These are phyloP conservation scores for Thraustochytrium sp. DNA, from an alignment of 352 stramenopile species.

Conservation along the genomic window DNA sequence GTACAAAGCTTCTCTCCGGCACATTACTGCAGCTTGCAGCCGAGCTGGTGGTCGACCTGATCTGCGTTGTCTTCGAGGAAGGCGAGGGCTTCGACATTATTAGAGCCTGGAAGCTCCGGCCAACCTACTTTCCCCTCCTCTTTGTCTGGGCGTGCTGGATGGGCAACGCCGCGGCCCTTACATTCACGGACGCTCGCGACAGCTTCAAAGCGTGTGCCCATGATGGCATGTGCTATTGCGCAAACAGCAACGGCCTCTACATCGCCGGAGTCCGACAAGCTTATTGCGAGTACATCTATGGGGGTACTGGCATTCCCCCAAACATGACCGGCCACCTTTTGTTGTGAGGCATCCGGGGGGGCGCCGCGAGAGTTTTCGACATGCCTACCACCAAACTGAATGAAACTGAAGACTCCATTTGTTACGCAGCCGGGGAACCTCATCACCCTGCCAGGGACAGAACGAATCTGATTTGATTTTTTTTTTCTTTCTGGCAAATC, in stretches of 20 bases:
- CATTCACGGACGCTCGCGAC: not conserved
- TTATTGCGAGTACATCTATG: not conserved
- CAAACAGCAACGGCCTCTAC: not conserved
- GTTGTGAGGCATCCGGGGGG: too few relatives aligned
- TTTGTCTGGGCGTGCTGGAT: not conserved
- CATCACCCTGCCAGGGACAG: not conserved
- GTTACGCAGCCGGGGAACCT: too few relatives aligned
- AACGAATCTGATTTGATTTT: not conserved
- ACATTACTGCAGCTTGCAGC: not conserved
- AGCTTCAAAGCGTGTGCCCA: not conserved
- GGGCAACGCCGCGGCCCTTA: not conserved
- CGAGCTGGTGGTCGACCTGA: not conserved
- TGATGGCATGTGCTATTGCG: not conserved
- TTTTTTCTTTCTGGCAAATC: not conserved
- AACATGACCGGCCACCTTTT: too few relatives aligned
- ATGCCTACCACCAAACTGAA: too few relatives aligned
- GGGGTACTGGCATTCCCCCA: too few relatives aligned
- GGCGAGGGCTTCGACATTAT: not conserved
- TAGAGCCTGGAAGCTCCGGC: not conserved
- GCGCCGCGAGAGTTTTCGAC: too few relatives aligned
- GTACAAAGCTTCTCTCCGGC: not conserved
- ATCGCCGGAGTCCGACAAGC: not conserved
- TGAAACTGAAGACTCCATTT: too few relatives aligned
- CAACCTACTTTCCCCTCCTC: not conserved
- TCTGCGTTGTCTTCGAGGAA: not conserved